Evolutionary conservation across 805 yeast genomes (phyloP).

Genomic region (Metschnikowia matae): DNA sequence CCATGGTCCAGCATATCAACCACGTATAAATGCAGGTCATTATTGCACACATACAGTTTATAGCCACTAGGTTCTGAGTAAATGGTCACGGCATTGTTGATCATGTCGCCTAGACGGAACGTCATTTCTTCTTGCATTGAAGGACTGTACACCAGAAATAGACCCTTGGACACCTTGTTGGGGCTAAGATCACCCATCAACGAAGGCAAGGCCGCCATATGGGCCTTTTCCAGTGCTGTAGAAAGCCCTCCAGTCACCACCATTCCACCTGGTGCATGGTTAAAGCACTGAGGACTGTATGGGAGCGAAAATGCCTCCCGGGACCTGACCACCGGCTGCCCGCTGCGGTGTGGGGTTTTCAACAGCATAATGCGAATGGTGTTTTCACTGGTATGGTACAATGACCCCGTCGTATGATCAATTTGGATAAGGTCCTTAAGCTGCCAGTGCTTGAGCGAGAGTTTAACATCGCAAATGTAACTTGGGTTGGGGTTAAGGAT

Average conservation of each 20-base stretch:
- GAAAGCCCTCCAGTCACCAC: conserved; percentile 46
- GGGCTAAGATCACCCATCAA: conserved; percentile 13
- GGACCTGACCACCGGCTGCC: conserved; percentile 5
- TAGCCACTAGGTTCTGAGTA: conserved; percentile 28
- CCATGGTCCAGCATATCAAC: conserved; percentile 53
- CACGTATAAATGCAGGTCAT: conserved; percentile 68
- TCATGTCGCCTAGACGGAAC: conserved; percentile 69
- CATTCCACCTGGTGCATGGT: conserved; percentile 47
- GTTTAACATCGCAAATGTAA: conserved; percentile 29
- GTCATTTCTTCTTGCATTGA: conserved; percentile 45
- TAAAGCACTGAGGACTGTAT: conserved; percentile 69
- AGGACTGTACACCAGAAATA: conserved; percentile 54
- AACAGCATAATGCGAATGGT: conserved; percentile 31
- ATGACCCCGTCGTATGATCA: conserved; percentile 37
- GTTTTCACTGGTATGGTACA: conserved; percentile 59
- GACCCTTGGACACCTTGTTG: conserved; percentile 51
- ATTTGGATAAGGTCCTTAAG: conserved; percentile 67
- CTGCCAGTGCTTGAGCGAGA: conserved; percentile 66
- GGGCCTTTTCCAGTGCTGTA: conserved; percentile 35
- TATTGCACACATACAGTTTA: conserved; percentile 71
- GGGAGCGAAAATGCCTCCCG: conserved; percentile 33
- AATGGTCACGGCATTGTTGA: conserved; percentile 73
- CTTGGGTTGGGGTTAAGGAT: conserved; percentile 34
- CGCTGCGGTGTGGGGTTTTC: neutral
- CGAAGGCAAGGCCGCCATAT: conserved; percentile 22